phyloP scores from a whole-genome alignment of 306 rosid species.

The Comarum palustre region DNA sequence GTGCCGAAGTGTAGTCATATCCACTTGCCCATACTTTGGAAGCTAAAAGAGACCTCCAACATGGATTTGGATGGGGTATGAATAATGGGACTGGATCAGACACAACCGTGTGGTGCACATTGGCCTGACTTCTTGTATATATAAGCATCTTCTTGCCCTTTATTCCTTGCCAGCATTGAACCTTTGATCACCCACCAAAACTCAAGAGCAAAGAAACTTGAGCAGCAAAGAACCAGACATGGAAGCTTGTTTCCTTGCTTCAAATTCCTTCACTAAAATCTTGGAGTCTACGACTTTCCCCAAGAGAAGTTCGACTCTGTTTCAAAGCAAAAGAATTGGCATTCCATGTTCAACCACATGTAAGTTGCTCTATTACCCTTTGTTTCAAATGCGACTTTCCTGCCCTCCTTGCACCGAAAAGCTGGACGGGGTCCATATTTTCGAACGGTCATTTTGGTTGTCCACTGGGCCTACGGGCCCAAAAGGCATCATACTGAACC shows the following conservation, averaged over 20 bases:
- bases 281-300: slow-evolving; percentile 23
- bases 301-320: slow-evolving; percentile 29
- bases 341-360: slow-evolving; percentile 40
- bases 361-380: slow-evolving; percentile 23
- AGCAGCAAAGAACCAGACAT: slow-evolving; percentile 21
- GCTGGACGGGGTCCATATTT: slow-evolving; percentile 87
- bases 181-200: slow-evolving; percentile 19
- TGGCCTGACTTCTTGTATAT: slow-evolving; percentile 24
- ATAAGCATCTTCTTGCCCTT: slow-evolving; percentile 17
- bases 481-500: slow-evolving; percentile 66
- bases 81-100: slow-evolving; percentile 30
- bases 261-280: slow-evolving; percentile 52
- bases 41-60: slow-evolving; percentile 21
- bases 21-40: slow-evolving; percentile 45
- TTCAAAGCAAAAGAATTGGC: slow-evolving; percentile 35
- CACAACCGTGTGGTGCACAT: slow-evolving; percentile 40
- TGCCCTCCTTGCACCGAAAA: slow-evolving; percentile 76
- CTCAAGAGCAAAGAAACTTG: background rate
- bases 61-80: slow-evolving; percentile 27
- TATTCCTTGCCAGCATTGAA: slow-evolving; percentile 4
- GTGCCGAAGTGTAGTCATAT: slow-evolving; percentile 46
- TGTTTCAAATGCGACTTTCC: background rate
- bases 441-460: slow-evolving; percentile 65
- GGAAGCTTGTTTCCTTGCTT: slow-evolving; percentile 73
- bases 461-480: slow-evolving; percentile 71